Conservation (phyloP, 805 yeast species). For the Naumovozyma dairenensis region DNA sequence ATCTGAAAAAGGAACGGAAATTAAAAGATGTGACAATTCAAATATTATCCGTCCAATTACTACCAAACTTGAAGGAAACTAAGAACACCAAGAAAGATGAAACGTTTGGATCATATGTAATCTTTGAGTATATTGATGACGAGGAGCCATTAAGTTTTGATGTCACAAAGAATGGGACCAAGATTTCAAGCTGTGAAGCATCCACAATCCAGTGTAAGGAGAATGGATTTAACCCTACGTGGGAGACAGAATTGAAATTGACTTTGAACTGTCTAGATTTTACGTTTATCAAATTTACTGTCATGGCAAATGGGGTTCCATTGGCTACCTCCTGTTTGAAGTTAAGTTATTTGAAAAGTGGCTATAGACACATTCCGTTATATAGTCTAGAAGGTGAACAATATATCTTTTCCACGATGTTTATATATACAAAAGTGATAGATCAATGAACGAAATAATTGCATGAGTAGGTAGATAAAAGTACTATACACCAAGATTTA, state of each 20-base stretch:
- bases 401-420: conserved; percentile 47
- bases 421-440: conserved; percentile 31
- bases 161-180: conserved; percentile 14
- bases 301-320: conserved; percentile 34
- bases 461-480: too few species aligned
- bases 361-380: conserved; percentile 75
- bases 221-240: conserved; percentile 82
- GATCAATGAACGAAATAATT: too few species aligned
- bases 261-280: conserved; percentile 32
- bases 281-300: conserved; percentile 46
- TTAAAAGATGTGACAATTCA: conserved; percentile 29
- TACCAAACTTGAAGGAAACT: conserved; percentile 58
- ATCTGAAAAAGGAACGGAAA: conserved; percentile 7
- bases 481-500: too few species aligned
- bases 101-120: conserved; percentile 19
- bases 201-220: conserved; percentile 34
- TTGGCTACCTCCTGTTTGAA: conserved; percentile 57
- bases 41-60: conserved; percentile 73
- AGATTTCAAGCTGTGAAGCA: conserved; percentile 8
- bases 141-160: conserved; percentile 7
- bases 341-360: conserved; percentile 55
- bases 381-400: conserved; percentile 77
- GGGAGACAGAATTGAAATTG: conserved; percentile 54
- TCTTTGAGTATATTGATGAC: conserved; percentile 15
- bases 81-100: conserved; percentile 17